Evolutionary conservation across 2,329 filamentous ascomycete species (phyloP).

Genomic region (Aspergillus costaricaensis): DNA sequence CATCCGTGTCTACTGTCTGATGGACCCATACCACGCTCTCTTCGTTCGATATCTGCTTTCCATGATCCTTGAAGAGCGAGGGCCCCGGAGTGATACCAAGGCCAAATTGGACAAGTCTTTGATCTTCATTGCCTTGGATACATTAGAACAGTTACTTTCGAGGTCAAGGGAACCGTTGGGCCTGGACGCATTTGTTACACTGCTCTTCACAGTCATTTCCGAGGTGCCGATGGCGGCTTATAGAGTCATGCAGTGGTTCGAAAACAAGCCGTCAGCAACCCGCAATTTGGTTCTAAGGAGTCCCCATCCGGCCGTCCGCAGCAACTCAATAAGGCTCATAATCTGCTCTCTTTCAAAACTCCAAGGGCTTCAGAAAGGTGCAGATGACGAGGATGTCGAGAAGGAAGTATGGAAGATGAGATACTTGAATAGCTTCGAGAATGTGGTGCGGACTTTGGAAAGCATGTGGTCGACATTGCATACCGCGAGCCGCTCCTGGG

Average conservation of each 20-base stretch:
- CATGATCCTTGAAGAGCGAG: slow-evolving; percentile 55
- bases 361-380: slow-evolving; percentile 40
- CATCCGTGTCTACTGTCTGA: slow-evolving; percentile 75
- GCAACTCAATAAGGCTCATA: slow-evolving; percentile 55
- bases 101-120: slow-evolving; percentile 48
- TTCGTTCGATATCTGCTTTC: slow-evolving; percentile 67
- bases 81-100: slow-evolving; percentile 52
- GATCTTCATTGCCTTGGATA: slow-evolving; percentile 52
- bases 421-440: slow-evolving; percentile 33
- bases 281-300: slow-evolving; percentile 66
- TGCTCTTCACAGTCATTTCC: slow-evolving; percentile 54
- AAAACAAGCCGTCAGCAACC: slow-evolving; percentile 57
- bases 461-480: slow-evolving; percentile 66
- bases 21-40: slow-evolving; percentile 68
- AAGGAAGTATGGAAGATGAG: slow-evolving; percentile 28
- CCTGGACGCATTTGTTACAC: slow-evolving; percentile 57
- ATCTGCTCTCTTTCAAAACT: slow-evolving; percentile 57
- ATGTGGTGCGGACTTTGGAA: slow-evolving; percentile 52
- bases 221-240: slow-evolving; percentile 59
- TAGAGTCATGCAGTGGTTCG: slow-evolving; percentile 64
- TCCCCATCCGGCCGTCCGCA: slow-evolving; percentile 58
- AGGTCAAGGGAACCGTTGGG: slow-evolving; percentile 69
- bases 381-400: slow-evolving; percentile 27
- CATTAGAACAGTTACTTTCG: slow-evolving; percentile 74
- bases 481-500: slow-evolving; percentile 66